Evolutionary conservation across 2,329 filamentous ascomycete species (phyloP).

Genomic region (Calonectria hongkongensis): DNA sequence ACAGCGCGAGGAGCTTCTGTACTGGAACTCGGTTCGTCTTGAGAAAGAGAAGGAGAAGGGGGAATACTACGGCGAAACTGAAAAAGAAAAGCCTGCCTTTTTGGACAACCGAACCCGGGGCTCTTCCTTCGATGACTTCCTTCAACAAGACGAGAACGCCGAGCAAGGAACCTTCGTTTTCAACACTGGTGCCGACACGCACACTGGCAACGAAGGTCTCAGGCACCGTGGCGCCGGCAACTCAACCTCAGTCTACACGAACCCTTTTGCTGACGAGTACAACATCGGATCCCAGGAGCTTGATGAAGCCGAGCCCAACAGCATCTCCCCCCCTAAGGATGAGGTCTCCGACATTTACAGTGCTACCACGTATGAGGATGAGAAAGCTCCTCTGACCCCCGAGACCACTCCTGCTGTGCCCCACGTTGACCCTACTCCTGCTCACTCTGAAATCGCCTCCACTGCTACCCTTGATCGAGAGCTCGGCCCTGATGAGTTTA

Average conservation of each 20-base stretch:
- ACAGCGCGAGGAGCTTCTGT: constrained; percentile 79
- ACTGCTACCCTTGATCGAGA: constrained; percentile 61
- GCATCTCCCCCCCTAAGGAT: constrained; percentile 67
- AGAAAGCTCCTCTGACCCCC: constrained; percentile 42
- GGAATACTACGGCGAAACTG: constrained; percentile 46
- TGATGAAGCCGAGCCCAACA: constrained; percentile 61
- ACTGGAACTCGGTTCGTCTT: constrained; percentile 77
- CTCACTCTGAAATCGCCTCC: constrained; percentile 46
- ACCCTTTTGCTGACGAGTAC: constrained; percentile 77
- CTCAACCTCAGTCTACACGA: constrained; percentile 68
- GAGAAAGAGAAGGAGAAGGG: constrained; percentile 65
- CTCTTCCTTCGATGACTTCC: constrained; percentile 76
- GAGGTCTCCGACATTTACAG: constrained; percentile 76
- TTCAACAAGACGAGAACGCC: constrained; percentile 69
- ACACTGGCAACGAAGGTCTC: constrained; percentile 65
- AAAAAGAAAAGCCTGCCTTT: constrained; percentile 27
- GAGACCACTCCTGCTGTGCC: constrained; percentile 58
- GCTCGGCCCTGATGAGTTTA: constrained; percentile 67
- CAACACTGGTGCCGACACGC: constrained; percentile 72
- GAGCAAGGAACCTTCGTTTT: constrained; percentile 75
- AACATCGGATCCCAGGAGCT: constrained; percentile 70
- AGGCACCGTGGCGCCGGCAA: constrained; percentile 69
- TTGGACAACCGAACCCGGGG: constrained; percentile 51
- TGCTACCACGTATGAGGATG: constrained; percentile 68
- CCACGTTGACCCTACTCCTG: constrained; percentile 55